Evolutionary conservation across 177 flowering plant genomes (phyloP), one percentile per base, ranked within the genome.

Genomic region (Telopea speciosissima): DNA sequence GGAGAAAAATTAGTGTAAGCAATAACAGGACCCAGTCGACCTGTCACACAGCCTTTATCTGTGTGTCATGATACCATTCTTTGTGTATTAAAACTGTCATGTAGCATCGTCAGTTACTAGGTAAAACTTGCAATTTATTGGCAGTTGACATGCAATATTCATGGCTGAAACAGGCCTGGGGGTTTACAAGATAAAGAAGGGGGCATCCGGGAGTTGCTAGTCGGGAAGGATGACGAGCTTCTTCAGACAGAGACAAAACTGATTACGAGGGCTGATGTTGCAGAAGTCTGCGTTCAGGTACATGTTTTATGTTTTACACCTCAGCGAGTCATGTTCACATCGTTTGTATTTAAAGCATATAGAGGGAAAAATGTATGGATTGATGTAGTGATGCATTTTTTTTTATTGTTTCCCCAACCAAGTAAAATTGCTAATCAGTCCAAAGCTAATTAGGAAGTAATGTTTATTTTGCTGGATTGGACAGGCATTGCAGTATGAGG

Each of bases 281-380:
- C 99, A 13, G 99, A 95, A 89, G 98, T 89, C 71, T 93, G 97
- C 83, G 76, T 95, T 83, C 99, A 95, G 97, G 99, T 92, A 79
- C 69, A 21, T 12, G n/a, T 54, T 58, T 5, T 58, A 21, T 58
- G n/a, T 58, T 19, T 58, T 36, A 36, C 40, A 36, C 23, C 23
- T 58, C n/a, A 2, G 4, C n/a, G 54, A 4, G 61, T 58, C n/a
- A 58, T 5, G 13, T 49, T 16, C 54, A 49, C 14, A 49, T 49
- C 40, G 8, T 36, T 49, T 13, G 17, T 49, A 1, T 49, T 49
- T 3, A 49, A 12, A 49, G 19, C 54, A 49, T 49, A 49, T 36
- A 36, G 6, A 36, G 9, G 40, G 40, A 36, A 36, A 36, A 36
- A 36, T 36, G 9, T 36, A 36, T 36, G 3, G 40, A 36, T 36